A percentile compares a stretch with the other conserved stretches of the same genome.
phyloP scores from a whole-genome alignment of 306 rosid species.

The Lagenaria siceraria region DNA sequence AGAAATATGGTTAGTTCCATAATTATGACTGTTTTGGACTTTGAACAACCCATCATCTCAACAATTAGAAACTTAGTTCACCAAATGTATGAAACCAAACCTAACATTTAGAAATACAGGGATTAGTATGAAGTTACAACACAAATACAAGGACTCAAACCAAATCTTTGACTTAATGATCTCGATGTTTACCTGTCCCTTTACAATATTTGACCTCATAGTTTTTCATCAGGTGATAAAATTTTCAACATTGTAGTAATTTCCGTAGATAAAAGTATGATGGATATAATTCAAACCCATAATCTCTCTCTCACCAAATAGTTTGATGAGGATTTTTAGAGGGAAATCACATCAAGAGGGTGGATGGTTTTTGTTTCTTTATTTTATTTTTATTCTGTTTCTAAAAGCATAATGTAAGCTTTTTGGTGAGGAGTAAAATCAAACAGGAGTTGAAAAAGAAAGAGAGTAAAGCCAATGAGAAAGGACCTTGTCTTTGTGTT shows the following conservation, averaged over 20 bases:
- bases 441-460: not conserved
- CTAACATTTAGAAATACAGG: not conserved
- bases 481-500: not conserved
- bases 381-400: not conserved
- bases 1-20: not conserved
- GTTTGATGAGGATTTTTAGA: not conserved
- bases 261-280: not conserved
- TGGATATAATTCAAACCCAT: not conserved
- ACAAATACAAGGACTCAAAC: not conserved
- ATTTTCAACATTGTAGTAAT: not conserved
- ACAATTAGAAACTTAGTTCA: not conserved
- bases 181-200: not conserved
- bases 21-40: not conserved
- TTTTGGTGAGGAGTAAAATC: conserved; percentile 8
- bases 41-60: not conserved
- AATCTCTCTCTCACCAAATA: not conserved
- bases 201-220: not conserved
- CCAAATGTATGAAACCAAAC: not conserved
- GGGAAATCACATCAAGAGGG: conserved; percentile 8
- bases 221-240: not conserved
- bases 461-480: not conserved
- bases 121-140: not conserved
- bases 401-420: conserved; percentile 5
- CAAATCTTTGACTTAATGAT: not conserved
- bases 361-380: not conserved